These are phyloP conservation scores for Crithidia brevicula DNA, from an alignment of 208 protist species.

Conservation along the genomic window DNA sequence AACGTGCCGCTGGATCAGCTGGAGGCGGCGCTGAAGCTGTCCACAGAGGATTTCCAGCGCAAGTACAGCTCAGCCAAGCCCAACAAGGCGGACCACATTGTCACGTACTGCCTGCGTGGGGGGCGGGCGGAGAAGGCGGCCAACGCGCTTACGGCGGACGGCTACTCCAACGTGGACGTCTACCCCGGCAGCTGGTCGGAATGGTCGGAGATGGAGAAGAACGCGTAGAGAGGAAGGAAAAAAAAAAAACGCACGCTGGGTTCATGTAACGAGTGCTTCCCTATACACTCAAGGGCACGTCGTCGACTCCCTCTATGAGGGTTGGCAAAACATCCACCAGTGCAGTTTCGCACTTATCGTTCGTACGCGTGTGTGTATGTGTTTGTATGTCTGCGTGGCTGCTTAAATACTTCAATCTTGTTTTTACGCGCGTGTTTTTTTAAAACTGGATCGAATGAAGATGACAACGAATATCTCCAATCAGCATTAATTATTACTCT, in stretches of 20 bases:
- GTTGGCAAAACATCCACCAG: too few relatives aligned
- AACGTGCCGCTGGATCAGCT: conserved; percentile 73
- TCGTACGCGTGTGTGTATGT: too few relatives aligned
- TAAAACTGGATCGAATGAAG: too few relatives aligned
- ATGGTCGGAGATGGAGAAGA: conserved; percentile 57
- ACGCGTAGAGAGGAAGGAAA: conserved; percentile 2
- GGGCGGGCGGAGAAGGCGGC: conserved; percentile 60
- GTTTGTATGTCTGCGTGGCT: too few relatives aligned
- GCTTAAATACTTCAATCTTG: too few relatives aligned
- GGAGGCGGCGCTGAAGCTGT: conserved; percentile 43
- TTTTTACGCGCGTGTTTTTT: too few relatives aligned
- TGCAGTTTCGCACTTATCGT: too few relatives aligned
- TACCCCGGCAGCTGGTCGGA: conserved; percentile 81
- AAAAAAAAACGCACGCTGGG: not conserved
- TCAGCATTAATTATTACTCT: too few relatives aligned
- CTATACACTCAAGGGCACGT: too few relatives aligned
- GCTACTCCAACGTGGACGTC: conserved; percentile 65
- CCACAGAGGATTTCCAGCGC: conserved; percentile 46
- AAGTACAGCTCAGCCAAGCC: conserved; percentile 52
- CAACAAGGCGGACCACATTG: conserved; percentile 44
- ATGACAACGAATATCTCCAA: too few relatives aligned
- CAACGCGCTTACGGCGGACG: conserved; percentile 30
- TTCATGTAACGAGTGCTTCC: too few relatives aligned
- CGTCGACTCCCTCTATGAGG: too few relatives aligned
- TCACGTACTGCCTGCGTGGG: conserved; percentile 72